Evolutionary conservation across 2,329 filamentous ascomycete genomes (phyloP).

Genomic region (Beauveria varroae): DNA sequence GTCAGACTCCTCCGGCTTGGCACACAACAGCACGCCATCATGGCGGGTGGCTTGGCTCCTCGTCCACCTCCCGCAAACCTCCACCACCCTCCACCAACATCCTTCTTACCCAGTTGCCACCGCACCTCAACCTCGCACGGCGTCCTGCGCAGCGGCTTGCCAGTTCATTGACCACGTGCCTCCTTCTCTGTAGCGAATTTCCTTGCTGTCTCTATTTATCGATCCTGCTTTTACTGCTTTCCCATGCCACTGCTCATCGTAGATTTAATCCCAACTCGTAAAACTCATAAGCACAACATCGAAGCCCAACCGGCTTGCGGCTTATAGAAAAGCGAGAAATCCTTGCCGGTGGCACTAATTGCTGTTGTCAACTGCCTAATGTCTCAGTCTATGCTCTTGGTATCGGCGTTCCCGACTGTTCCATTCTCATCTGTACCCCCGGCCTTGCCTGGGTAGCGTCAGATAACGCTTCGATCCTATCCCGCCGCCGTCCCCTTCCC

Average conservation of each 20-base stretch:
- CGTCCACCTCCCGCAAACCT: neutral
- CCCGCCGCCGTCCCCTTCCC: neutral
- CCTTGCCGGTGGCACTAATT: neutral
- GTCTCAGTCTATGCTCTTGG: neutral
- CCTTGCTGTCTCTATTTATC: neutral
- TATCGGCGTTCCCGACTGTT: neutral
- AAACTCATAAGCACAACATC: neutral
- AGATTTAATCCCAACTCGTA: neutral
- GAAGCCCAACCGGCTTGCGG: neutral
- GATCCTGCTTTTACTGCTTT: neutral
- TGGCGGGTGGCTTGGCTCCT: neutral
- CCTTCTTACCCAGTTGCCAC: neutral
- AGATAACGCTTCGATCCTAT: slow-evolving; percentile 2
- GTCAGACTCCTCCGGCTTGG: neutral
- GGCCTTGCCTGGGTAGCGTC: neutral
- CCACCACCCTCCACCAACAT: neutral
- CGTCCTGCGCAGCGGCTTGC: neutral
- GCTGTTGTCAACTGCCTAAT: neutral
- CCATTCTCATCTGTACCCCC: neutral
- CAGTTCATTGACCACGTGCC: neutral
- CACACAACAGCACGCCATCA: neutral
- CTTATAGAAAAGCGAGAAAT: neutral
- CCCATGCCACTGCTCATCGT: neutral
- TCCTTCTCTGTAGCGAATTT: neutral
- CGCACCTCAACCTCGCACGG: neutral